A percentile compares a stretch with the other conserved stretches of the same genome.
These are phyloP conservation scores for Coniosporium tulheliwenetii DNA, from an alignment of 2,329 filamentous ascomycete genomes.

Conservation along the genomic window DNA sequence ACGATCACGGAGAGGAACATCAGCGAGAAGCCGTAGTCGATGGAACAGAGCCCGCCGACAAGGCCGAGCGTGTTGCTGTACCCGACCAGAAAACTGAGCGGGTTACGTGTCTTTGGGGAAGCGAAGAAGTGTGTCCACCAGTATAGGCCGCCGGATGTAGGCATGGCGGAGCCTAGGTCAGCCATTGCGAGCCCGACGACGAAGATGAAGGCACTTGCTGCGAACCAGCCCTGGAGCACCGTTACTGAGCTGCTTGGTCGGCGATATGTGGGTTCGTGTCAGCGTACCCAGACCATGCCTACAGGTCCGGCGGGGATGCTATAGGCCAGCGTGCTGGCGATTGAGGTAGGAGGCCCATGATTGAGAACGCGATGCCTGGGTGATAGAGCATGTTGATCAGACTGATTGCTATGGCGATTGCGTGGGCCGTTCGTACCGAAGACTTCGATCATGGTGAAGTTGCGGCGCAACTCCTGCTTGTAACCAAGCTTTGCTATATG, in stretches of 20 bases:
- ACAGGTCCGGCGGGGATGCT: constrained; percentile 43
- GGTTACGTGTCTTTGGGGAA: constrained; percentile 37
- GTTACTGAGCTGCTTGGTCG: not conserved
- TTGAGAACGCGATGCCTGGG: constrained; percentile 18
- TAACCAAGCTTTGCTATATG: constrained; percentile 21
- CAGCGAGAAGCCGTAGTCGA: constrained; percentile 41
- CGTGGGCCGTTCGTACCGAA: constrained; percentile 43
- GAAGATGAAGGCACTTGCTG: constrained; percentile 42
- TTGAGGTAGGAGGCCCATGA: constrained; percentile 47
- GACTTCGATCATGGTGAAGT: constrained; percentile 46
- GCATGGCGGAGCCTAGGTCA: constrained; percentile 29
- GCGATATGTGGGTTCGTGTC: not conserved
- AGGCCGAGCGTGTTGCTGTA: constrained; percentile 46
- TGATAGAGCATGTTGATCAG: not conserved
- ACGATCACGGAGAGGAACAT: constrained; percentile 46
- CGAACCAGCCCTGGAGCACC: constrained; percentile 33
- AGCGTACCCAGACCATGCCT: constrained; percentile 42
- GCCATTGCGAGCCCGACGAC: constrained; percentile 44
- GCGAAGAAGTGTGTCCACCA: constrained; percentile 46
- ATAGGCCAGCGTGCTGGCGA: constrained; percentile 42
- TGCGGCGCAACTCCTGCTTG: constrained; percentile 45
- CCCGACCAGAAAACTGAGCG: constrained; percentile 43
- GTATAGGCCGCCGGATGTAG: constrained; percentile 39
- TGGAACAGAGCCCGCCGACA: constrained; percentile 45
- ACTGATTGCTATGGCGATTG: not conserved